Percentiles rank a stretch among this genome's conserved stretches.
These are phyloP conservation scores for Stentor coeruleus DNA, from an alignment of 73 alveolate species.

Conservation along the genomic window DNA sequence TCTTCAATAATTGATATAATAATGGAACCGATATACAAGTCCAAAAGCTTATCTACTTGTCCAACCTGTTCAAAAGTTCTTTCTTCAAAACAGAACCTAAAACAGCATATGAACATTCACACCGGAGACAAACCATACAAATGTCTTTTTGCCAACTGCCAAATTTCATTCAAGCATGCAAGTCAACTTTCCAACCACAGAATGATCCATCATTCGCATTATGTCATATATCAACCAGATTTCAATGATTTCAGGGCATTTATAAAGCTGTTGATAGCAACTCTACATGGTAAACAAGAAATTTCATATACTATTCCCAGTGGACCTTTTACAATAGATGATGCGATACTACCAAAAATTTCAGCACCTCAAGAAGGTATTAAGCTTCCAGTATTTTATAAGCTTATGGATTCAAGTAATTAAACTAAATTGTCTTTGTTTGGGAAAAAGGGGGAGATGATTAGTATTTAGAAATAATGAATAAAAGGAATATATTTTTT, in stretches of 20 bases:
- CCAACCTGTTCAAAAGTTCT: neutral
- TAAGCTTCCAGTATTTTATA: too few relatives aligned
- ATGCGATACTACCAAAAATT: conserved; percentile 4
- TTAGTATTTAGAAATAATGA: too few relatives aligned
- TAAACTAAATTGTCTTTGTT: too few relatives aligned
- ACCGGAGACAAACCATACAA: conserved; percentile 1
- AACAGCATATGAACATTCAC: neutral
- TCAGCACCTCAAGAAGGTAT: too few relatives aligned
- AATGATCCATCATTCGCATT: neutral
- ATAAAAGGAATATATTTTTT: too few relatives aligned
- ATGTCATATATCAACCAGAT: neutral
- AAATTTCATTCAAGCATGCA: neutral
- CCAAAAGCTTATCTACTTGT: too few relatives aligned
- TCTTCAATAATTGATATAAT: too few relatives aligned
- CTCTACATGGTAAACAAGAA: neutral
- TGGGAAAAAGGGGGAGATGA: too few relatives aligned
- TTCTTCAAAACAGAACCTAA: neutral
- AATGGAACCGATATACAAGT: too few relatives aligned
- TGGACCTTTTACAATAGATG: conserved; percentile 7
- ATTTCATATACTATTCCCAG: neutral
- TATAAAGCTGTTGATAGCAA: neutral
- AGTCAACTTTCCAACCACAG: neutral
- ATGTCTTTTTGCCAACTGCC: neutral
- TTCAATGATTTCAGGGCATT: neutral
- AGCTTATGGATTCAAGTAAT: too few relatives aligned